Conservation (phyloP, 2,329 filamentous ascomycete species). For the Huntiella abstrusa region DNA sequence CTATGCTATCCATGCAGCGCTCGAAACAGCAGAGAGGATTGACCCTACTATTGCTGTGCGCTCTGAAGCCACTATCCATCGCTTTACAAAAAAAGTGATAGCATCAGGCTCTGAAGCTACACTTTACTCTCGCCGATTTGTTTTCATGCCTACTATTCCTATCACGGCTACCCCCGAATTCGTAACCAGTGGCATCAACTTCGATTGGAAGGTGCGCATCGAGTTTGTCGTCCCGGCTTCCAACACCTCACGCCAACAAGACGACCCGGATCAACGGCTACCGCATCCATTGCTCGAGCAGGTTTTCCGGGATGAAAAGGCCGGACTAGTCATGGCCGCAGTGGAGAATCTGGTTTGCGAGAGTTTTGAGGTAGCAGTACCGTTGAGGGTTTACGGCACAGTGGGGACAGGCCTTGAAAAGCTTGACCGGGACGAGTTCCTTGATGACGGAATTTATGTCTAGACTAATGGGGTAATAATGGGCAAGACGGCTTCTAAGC, state of each 20-base stretch:
- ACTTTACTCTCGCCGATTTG: conserved; percentile 58
- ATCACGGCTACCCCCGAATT: conserved; percentile 75
- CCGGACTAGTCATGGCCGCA: conserved; percentile 53
- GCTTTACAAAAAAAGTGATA: conserved; percentile 70
- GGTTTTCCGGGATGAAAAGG: conserved; percentile 60
- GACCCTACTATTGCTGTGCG: conserved; percentile 64
- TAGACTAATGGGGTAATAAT: conserved; percentile 13
- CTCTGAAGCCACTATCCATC: conserved; percentile 66
- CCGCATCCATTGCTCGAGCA: conserved; percentile 51
- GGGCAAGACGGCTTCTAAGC: too few relatives aligned
- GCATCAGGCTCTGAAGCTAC: conserved; percentile 64
- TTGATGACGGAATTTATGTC: conserved; percentile 26
- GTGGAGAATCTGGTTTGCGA: conserved; percentile 65
- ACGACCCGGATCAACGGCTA: conserved; percentile 11
- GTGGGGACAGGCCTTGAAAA: conserved; percentile 37
- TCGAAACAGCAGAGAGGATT: conserved; percentile 76
- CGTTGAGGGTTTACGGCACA: conserved; percentile 60
- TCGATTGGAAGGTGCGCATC: conserved; percentile 77
- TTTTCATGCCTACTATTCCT: conserved; percentile 72
- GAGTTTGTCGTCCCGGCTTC: conserved; percentile 66
- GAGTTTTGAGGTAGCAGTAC: conserved; percentile 78
- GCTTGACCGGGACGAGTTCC: conserved; percentile 34
- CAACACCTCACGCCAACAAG: not conserved
- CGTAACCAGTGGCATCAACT: conserved; percentile 67
- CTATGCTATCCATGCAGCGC: conserved; percentile 64